Evolutionary conservation across 129 eudicot species (phyloP).

Genomic region (Sambucus nigra): DNA sequence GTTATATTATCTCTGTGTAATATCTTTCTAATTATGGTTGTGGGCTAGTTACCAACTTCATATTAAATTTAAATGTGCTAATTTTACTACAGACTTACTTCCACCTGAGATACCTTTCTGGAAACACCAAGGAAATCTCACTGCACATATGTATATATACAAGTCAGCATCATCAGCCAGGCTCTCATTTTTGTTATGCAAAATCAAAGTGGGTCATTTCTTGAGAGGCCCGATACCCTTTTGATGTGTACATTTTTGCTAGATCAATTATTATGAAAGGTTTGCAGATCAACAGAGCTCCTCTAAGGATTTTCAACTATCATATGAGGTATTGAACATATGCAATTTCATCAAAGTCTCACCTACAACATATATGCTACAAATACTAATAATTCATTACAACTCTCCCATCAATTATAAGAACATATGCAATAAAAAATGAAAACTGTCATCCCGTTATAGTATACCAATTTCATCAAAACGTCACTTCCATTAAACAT

Average conservation of each 20-base stretch:
- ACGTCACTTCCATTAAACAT: no score
- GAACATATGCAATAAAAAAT: no score
- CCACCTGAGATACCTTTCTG: conserved; percentile 23
- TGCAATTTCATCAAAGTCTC: no score
- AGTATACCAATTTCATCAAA: no score
- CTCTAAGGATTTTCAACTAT: no score
- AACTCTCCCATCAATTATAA: no score
- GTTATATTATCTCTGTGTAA: conserved; percentile 2
- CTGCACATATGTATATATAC: conserved; percentile 31
- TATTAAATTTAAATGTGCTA: neutral
- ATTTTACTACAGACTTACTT: conserved; percentile 21
- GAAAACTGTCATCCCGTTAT: no score
- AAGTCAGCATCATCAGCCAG: conserved; percentile 42
- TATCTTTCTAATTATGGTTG: neutral
- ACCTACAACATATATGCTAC: no score
- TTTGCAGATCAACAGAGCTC: no score
- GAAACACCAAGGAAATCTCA: conserved; percentile 20
- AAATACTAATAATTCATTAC: no score
- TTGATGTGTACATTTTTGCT: conserved; percentile 28
- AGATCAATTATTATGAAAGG: conserved; percentile 28
- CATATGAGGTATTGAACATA: no score
- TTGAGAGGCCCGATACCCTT: conserved; percentile 32
- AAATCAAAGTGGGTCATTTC: conserved; percentile 30
- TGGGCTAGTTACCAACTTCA: neutral
- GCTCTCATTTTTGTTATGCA: conserved; percentile 40